Percentiles rank a stretch among this genome's conserved stretches.
These are phyloP conservation scores for Puccinia coronata DNA, from an alignment of 1,284 basidiomycete species.

Conservation along the genomic window DNA sequence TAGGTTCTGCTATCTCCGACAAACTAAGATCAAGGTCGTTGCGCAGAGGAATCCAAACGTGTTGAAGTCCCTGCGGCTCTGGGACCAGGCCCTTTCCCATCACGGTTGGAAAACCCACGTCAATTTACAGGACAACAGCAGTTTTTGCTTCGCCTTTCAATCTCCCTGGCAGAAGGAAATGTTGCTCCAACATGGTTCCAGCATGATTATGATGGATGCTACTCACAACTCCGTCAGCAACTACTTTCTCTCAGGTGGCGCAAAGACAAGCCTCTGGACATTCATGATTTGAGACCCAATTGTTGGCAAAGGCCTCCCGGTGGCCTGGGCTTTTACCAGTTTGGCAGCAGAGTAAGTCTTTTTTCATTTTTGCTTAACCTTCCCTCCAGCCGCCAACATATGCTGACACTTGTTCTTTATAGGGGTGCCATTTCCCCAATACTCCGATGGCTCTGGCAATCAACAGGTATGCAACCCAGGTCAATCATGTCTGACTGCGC, in stretches of 20 bases:
- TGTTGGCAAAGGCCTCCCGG: background rate
- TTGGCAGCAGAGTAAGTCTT: background rate
- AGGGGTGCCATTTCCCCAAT: too few species aligned
- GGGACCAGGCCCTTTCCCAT: background rate
- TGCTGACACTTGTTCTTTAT: too few species aligned
- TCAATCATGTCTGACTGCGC: background rate
- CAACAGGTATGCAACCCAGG: background rate
- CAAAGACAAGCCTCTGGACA: background rate
- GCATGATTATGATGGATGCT: background rate
- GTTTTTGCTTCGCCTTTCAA: background rate
- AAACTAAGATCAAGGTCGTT: background rate
- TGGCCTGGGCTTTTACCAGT: background rate
- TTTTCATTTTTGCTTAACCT: background rate
- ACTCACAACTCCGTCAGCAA: background rate
- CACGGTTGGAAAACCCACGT: background rate
- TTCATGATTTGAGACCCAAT: background rate
- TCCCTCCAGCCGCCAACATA: background rate
- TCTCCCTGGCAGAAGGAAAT: background rate
- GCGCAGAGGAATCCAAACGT: background rate
- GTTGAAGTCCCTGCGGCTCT: background rate
- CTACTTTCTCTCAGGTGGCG: background rate
- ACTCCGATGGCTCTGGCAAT: background rate
- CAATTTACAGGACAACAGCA: background rate
- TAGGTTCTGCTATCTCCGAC: too few species aligned
- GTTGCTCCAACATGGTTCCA: background rate